These are phyloP conservation scores for Auricularia auricula-judae DNA, from an alignment of 768 basidiomycete species.

Conservation along the genomic window DNA sequence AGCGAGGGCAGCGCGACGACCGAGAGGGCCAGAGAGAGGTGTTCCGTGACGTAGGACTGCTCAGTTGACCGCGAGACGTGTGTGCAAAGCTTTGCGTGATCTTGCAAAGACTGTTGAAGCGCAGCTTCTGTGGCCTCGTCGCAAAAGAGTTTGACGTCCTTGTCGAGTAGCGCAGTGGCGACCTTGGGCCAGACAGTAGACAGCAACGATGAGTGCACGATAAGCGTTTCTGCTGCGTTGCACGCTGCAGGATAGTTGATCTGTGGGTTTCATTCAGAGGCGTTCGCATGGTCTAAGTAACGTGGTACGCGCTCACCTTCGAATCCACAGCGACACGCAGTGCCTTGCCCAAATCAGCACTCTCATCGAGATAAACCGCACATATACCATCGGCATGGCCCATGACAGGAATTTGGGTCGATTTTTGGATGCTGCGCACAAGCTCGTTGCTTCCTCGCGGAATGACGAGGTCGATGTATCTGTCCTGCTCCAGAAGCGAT, in stretches of 20 bases:
- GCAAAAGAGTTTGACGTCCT: conserved; percentile 69
- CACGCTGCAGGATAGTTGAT: conserved; percentile 93
- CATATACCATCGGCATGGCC: conserved; percentile 97
- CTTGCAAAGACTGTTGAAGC: conserved; percentile 28
- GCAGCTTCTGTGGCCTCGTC: conserved; percentile 54
- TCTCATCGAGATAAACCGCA: conserved; percentile 77
- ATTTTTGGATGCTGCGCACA: conserved; percentile 79
- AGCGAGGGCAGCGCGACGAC: conserved; percentile 68
- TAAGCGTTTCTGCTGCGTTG: conserved; percentile 82
- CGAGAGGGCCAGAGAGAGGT: conserved; percentile 75
- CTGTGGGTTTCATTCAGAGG: conserved; percentile 28
- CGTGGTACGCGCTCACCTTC: conserved; percentile 45
- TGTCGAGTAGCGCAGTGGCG: conserved; percentile 56
- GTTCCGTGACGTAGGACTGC: conserved; percentile 77
- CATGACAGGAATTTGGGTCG: conserved; percentile 93
- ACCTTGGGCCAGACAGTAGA: conserved; percentile 71
- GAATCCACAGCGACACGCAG: conserved; percentile 76
- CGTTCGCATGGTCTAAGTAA: too few relatives aligned
- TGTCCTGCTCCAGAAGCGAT: conserved; percentile 72
- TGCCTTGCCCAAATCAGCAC: conserved; percentile 70
- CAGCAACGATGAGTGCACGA: conserved; percentile 69
- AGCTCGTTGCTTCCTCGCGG: conserved; percentile 90
- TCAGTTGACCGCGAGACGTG: conserved; percentile 42
- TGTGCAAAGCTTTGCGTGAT: conserved; percentile 11
- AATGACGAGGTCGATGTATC: conserved; percentile 93